Conservation (phyloP, 805 yeast species). For the Suhomyces kilbournensis region DNA sequence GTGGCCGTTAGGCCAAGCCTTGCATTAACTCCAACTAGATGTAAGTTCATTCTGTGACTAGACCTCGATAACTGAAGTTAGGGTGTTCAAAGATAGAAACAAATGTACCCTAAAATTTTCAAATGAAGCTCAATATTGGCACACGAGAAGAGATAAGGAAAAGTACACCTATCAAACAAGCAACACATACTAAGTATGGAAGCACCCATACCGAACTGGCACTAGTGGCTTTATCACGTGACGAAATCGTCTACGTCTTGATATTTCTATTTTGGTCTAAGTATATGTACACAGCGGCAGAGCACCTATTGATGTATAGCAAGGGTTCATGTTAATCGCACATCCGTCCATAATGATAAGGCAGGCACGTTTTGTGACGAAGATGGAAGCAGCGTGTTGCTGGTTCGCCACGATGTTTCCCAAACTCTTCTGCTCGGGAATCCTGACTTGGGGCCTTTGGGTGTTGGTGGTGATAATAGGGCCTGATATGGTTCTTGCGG, state of each 20-base stretch:
- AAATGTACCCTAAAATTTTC: too few relatives aligned
- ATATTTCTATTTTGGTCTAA: too few relatives aligned
- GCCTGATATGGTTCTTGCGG: slow-evolving; percentile 20
- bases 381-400: slow-evolving; percentile 2
- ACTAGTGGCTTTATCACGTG: too few relatives aligned
- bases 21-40: too few relatives aligned
- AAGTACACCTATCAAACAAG: too few relatives aligned
- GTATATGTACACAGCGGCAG: background rate
- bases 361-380: slow-evolving; percentile 1
- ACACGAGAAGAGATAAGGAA: too few relatives aligned
- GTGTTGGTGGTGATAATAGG: slow-evolving; percentile 24
- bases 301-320: background rate
- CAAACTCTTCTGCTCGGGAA: slow-evolving; percentile 39
- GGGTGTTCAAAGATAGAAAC: too few relatives aligned
- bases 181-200: too few relatives aligned
- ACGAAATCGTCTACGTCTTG: background rate
- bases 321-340: slow-evolving; percentile 17
- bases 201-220: too few relatives aligned
- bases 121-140: too few relatives aligned
- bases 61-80: too few relatives aligned
- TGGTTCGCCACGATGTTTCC: slow-evolving; percentile 41
- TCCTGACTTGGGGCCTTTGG: slow-evolving; percentile 49
- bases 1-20: background rate
- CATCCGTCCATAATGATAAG: slow-evolving; percentile 20
- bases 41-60: too few relatives aligned